phyloP scores from a whole-genome alignment of 2,329 filamentous ascomycete species.

The Venturia asperata region DNA sequence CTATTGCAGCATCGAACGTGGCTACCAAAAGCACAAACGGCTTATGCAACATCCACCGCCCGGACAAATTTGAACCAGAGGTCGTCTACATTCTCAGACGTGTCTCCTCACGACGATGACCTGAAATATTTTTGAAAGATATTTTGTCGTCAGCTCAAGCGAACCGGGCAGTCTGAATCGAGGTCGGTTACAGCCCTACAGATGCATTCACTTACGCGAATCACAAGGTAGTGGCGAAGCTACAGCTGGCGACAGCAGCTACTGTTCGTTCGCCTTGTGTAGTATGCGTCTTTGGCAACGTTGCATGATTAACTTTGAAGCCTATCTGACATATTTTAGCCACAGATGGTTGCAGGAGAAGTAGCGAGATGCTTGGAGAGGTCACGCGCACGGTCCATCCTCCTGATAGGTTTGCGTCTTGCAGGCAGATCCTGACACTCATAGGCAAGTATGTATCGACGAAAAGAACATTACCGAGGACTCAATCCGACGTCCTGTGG shows the following conservation, averaged over 20 bases:
- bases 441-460: not conserved
- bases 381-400: not conserved
- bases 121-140: not conserved
- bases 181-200: not conserved
- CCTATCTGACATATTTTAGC: not conserved
- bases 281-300: not conserved
- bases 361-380: not conserved
- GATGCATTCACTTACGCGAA: not conserved
- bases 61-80: not conserved
- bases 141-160: not conserved
- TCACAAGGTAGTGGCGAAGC: not conserved
- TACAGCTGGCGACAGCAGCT: not conserved
- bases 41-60: slow-evolving; percentile 3
- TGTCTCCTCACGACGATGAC: not conserved
- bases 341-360: not conserved
- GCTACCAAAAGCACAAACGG: not conserved
- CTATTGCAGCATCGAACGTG: not conserved
- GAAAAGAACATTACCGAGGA: not conserved
- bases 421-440: not conserved
- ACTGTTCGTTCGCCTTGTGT: not conserved
- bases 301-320: not conserved
- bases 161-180: not conserved
- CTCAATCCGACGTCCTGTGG: not conserved
- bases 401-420: not conserved
- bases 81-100: not conserved